Percentiles rank a stretch among this genome's conserved stretches.
Evolutionary conservation across 2,329 filamentous ascomycete species (phyloP).

Genomic region (Beauveria scarabaeidicola): DNA sequence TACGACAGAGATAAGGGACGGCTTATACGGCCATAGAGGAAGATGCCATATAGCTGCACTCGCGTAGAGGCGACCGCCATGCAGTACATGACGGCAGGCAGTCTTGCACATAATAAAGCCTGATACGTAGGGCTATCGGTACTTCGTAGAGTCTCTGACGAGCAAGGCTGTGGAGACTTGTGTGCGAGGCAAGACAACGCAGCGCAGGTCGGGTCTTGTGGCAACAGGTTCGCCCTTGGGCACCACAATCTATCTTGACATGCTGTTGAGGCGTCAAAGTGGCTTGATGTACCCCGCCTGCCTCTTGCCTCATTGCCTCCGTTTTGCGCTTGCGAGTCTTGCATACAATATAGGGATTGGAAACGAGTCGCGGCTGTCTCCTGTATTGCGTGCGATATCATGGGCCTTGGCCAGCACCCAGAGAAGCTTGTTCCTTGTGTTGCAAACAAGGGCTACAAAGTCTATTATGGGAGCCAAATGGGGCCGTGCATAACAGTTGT

Average conservation of each 20-base stretch:
- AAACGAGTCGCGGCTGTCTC: background rate
- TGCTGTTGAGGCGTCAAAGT: background rate
- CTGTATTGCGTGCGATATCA: constrained; percentile 6
- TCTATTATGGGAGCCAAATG: background rate
- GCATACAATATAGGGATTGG: background rate
- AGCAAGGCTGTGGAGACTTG: background rate
- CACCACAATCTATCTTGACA: constrained; percentile 7
- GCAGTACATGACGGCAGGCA: background rate
- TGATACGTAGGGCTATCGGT: background rate
- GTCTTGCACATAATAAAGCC: background rate
- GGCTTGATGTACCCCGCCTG: background rate
- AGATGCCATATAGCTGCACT: background rate
- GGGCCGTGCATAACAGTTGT: background rate
- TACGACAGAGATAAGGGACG: constrained; percentile 1
- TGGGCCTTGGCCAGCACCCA: background rate
- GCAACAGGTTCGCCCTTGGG: background rate
- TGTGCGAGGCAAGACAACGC: background rate
- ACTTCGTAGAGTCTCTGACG: background rate
- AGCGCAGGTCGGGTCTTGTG: background rate
- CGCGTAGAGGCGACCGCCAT: background rate
- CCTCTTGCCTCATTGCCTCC: background rate
- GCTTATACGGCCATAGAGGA: background rate
- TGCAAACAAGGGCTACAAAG: background rate
- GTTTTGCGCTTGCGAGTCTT: background rate
- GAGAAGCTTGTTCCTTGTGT: background rate